Percentiles rank a stretch among this genome's conserved stretches.
Conservation (phyloP, 1,284 basidiomycete species). For the Hemileia vastatrix region DNA sequence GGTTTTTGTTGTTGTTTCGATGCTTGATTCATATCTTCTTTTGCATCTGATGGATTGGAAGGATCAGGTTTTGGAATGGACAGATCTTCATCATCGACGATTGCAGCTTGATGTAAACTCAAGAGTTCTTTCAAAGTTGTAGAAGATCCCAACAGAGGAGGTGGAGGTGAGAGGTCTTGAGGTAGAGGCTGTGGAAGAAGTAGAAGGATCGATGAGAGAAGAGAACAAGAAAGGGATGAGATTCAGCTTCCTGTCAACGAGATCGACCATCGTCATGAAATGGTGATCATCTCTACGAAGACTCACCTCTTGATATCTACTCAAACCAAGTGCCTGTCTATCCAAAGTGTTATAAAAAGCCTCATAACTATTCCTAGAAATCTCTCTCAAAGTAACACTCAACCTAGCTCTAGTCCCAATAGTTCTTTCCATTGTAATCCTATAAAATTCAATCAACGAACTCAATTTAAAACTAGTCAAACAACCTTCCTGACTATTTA, state of each 20-base stretch:
- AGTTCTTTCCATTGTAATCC: constrained; percentile 80
- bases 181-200: constrained; percentile 63
- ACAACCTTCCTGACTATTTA: constrained; percentile 80
- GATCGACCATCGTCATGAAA: too few species aligned
- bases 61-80: constrained; percentile 1
- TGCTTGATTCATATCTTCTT: background rate
- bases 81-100: constrained; percentile 54
- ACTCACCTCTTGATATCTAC: constrained; percentile 19
- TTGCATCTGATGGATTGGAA: background rate
- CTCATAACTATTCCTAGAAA: constrained; percentile 66
- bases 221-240: background rate
- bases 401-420: constrained; percentile 71
- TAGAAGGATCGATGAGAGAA: background rate
- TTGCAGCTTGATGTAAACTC: constrained; percentile 70
- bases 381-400: constrained; percentile 70
- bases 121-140: constrained; percentile 78
- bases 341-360: constrained; percentile 77
- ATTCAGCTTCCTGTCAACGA: background rate
- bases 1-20: background rate
- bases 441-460: constrained; percentile 84
- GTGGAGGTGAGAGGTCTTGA: constrained; percentile 62
- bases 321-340: constrained; percentile 66
- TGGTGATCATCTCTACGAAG: background rate
- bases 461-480: constrained; percentile 83
- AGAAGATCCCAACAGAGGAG: constrained; percentile 65